Base-by-base conservation (phyloP, 2,329 filamentous ascomycete species). In the Hymenoscyphus occultus region DNA sequence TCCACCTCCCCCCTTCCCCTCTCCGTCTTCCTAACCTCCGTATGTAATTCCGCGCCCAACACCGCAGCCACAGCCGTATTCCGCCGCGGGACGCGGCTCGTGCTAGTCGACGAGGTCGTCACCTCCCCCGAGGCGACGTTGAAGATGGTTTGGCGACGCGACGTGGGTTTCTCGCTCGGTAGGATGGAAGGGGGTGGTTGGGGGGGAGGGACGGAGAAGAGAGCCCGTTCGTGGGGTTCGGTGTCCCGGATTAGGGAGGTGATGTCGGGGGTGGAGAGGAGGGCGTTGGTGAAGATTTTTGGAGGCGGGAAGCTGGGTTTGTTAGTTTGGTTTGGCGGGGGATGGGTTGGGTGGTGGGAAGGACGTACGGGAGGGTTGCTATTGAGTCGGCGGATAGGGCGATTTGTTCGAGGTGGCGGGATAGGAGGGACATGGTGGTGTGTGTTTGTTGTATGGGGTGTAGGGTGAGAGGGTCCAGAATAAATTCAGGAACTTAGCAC, bases 181-280 rank as follows among this genome's bases (percentile, higher is more conserved):
- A 72, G 72, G 84, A 68, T 76, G 81, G 64, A 82, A 76, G 75
- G 80, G 68, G 74, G 78, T 60, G 73, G 80, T 51, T 74, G 83
- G 3, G 83, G 82, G 5, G 80, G 83, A 0, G 94, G 93, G 0
- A 97, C 89, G 45, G 94, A 96, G 81, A 98, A 99, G 19, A 99
- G 86, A 6, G 94, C 94, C 73, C 93, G 90, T 77, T 99, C 95
- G 79, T 98, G 94, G 28, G 90, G 81, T 78, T 99, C 95, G 3
- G 94, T 97, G 77, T 99, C 95, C 67, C 95, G 91, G 74, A 99
- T 97, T 59, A 99, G 82, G 13, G 91, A 86, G 3, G 95, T 98
- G 71, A 99, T 98, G 77, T 99, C 95, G 77, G 93, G 89, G 70
- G 88, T 88, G 64, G 90, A 88, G 59, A 98, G 87, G 48, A 99